Evolutionary conservation across 2,329 filamentous ascomycete species (phyloP), one percentile per base, ranked within the genome.

Genomic region (Aureobasidium melanogenum): DNA sequence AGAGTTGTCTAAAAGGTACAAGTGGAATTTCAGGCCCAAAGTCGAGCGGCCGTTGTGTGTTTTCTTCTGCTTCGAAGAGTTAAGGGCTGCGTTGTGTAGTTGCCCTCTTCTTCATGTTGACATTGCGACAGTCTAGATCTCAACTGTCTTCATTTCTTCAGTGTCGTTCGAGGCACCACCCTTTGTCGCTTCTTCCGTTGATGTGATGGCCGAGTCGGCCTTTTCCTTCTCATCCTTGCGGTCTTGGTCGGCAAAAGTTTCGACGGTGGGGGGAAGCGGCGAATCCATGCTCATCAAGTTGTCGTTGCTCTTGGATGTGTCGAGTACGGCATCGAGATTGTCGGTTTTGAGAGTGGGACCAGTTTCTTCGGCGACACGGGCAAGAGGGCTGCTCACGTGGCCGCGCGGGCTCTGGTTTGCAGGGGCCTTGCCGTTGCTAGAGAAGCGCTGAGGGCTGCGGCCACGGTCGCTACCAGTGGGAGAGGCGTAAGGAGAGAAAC

Each of bases 351-450:
- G 43, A 6, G 64, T 60, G 26, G 76, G 71, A 10, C 14, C 50
- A 14, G 72, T 68, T 60, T 93, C 89, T 74, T 93, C 89, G 0
- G 87, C 83, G 15, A 93, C 89, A 64, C 87, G 81, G 54, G 88
- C 87, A 62, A 93, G 77, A 17, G 88, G 88, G 66, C 86, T 89
- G 15, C 86, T 81, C 68, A 91, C 86, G 66, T 84, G 83, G 64
- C 82, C 84, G 14, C 83, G 81, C 1, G 87, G 82, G 62, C 84
- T 88, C 22, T 87, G 85, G 66, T 85, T 88, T 10, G 77, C 64
- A 82, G 78, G 75, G 28, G 85, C 86, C 56, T 84, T 84, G 62
- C 80, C 83, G 66, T 79, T 85, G 28, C 67, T 63, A 5, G 43
- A 48, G 38, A 88, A 82, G 47, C 88, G 82, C 68, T 91, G 86